Evolutionary conservation across 768 basidiomycete genomes (phyloP), one percentile per base, ranked within the genome.

Genomic region (Tricholoma bakamatsutake): DNA sequence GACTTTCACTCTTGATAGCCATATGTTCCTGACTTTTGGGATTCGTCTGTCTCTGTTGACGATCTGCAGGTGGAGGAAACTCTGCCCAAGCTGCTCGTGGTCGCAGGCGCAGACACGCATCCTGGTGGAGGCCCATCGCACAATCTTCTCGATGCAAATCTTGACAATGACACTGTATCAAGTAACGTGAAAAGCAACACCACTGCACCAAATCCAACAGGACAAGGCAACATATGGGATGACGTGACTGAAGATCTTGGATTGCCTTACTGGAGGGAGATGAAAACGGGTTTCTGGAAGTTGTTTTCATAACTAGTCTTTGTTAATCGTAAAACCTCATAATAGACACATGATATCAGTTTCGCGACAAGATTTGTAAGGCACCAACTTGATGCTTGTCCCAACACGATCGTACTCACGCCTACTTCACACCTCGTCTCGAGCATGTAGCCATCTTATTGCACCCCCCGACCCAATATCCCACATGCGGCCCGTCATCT

Each of bases 401-500:
- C 46, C 47, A 37, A 31, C 54, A 56, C 60, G 55, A 39, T 48
- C 58, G 5, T 31, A 46, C 45, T 15, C 46, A 28, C 62, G 65
- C 33, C 53, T 57, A 11, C 33, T 76, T 30, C 68, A 71, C 55
- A 52, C 63, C 18, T 71, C 73, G 18, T 17, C 64, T 28, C 52
- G 40, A 45, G 53, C 62, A 28, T 55, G 66, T 64, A 58, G 73
- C 63, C 46, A 31, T 48, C 70, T 75, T 39, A 71, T 92, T 35
- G 90, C 86, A 2, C 88, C 88, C 18, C 85, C 88, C 30, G 81
- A 93, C 65, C 85, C 88, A 8, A 64, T 89, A 50, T 91, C 90
- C 9, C 82, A 93, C 73, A 74, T 93, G 57, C 83, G 91, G 2
- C 88, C 90, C 3, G 76, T 90, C 54, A 74, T 92, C 42, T 92